Base-by-base conservation (phyloP, 1,284 basidiomycete genomes). In the Fistulinella staudtii region DNA sequence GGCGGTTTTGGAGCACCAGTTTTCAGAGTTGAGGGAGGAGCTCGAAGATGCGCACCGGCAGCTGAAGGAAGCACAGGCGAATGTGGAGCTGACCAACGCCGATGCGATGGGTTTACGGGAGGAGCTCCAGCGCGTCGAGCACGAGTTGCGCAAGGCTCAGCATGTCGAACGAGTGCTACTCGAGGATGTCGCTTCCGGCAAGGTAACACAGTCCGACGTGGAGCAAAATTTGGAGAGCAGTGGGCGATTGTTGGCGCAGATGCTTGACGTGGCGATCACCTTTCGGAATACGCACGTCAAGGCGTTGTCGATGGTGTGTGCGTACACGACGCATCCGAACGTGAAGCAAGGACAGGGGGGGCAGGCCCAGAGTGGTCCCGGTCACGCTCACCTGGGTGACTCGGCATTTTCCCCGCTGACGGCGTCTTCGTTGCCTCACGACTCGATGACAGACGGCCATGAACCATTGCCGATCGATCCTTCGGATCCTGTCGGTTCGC, bases 1-100 rank as follows among this genome's bases (percentile, higher is more conserved):
- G 14, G 90, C 90, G 0, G 88, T 94, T 4, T 71, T 94, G 39
- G 90, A 93, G 60, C 82, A 91, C 46, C 86, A 92, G 62, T 88
- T 91, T 61, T 79, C 82, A 31, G 87, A 90, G 50, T 70, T 90
- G 22, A 79, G 79, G 45, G 82, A 79, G 1, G 72, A 73, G 10
- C 65, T 82, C 43, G 82, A 85, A 46, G 71, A 77, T 41, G 69
- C 72, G 11, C 74, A 79, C 43, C 72, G 75, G 10, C 76, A 81
- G 52, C 61, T 84, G 23, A 82, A 82, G 60, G 81, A 85, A 33
- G 66, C 76, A 8, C 72, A 70, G 8, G 66, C 76, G 0, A 77
- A 82, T 45, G 61, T 73, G 4, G 82, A 85, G 22, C 70, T 85
- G 36, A 72, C 76, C 2, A 75, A 78, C 38, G 76, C 78, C 5